Base-by-base conservation (phyloP, 2,329 filamentous ascomycete genomes). In the Emericellopsis atlantica region DNA sequence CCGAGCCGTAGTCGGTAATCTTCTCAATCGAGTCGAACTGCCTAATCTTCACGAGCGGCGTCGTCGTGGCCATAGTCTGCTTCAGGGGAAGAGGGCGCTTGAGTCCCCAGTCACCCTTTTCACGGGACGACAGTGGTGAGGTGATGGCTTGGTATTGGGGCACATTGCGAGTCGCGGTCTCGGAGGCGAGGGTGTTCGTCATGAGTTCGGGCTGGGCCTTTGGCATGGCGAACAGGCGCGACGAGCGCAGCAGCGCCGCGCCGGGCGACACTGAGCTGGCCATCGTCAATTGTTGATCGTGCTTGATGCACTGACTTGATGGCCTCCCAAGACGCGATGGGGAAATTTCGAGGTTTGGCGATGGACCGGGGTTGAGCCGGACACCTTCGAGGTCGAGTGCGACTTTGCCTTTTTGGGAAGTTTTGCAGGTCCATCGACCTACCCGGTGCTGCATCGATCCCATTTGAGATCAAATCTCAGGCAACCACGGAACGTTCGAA, bases 201-300 rank as follows among this genome's bases (percentile, higher is more conserved):
- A 69, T 67, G 49, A 84, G 78, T 34, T 71, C 64, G 15, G 82
- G 77, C 40, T 95, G 72, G 18, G 86, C 77, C 44, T 77, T 72
- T 12, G 90, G 89, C 42, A 96, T 70, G 21, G 89, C 83, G 65
- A 96, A 96, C 51, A 96, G 74, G 50, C 90, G 84, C 44, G 90
- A 96, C 45, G 80, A 77, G 59, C 90, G 81, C 55, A 96, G 74
- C 50, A 96, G 73, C 51, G 74, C 70, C 48, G 69, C 77, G 55
- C 78, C 78, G 43, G 78, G 77, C 48, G 77, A 78, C 53, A 78
- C 50, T 43, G 54, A 51, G 40, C 50, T 53, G 44, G 40, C 48
- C 47, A 49, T 49, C 60, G 26, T 29, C 26, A 21, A 64, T 64
- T 32, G 43, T 54, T 48, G 51, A 34, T 48, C 42, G 46, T 47